These are phyloP conservation scores for Rhodotorula kratochvilovae DNA, from an alignment of 768 basidiomycete species.

Conservation along the genomic window DNA sequence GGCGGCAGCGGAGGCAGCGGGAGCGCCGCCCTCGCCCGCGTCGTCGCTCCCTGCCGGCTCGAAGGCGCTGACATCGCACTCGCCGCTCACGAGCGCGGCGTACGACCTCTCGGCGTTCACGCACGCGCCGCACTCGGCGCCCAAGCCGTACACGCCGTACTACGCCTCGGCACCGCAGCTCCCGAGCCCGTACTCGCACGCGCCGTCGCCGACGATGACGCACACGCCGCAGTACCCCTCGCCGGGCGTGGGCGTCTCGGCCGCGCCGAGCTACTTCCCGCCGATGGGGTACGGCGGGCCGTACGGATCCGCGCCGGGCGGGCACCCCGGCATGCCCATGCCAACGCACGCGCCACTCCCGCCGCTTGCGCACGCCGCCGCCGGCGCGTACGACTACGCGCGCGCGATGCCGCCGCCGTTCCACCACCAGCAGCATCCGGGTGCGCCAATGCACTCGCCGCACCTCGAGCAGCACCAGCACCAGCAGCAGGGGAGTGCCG, in stretches of 20 bases:
- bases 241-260: background rate
- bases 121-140: background rate
- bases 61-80: background rate
- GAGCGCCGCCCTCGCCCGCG: background rate
- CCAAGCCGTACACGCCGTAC: conserved; percentile 30
- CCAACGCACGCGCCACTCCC: conserved; percentile 1
- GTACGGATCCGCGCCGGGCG: background rate
- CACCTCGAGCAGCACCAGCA: background rate
- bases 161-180: conserved; percentile 7
- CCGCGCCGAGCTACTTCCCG: conserved; percentile 3
- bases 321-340: background rate
- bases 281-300: no score
- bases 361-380: background rate
- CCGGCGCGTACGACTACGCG: background rate
- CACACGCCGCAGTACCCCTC: conserved; percentile 7
- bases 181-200: conserved; percentile 7
- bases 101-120: conserved; percentile 8
- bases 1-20: background rate
- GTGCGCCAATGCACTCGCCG: background rate
- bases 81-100: background rate
- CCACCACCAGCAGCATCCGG: background rate
- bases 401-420: background rate
- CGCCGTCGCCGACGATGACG: background rate
- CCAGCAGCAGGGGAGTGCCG: background rate
- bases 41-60: background rate